Evolutionary conservation across 306 rosid species (phyloP), one percentile per base, ranked within the genome.

Genomic region (Inga laurina): DNA sequence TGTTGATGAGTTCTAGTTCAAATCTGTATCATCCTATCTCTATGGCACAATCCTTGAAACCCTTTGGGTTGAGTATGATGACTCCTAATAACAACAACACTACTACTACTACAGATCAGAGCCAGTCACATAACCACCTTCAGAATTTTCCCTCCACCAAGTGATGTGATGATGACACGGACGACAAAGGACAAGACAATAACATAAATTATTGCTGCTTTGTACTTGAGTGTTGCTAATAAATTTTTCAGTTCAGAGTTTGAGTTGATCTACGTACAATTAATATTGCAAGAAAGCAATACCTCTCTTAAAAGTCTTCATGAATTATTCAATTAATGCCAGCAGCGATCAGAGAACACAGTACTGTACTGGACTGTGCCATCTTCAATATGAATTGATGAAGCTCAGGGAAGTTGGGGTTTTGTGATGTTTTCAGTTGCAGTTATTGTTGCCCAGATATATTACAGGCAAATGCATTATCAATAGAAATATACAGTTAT

Each of bases 41-140:
- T 21, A 79, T 84, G 81, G 83, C 77, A 76, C 92, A 86, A 46
- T 24, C 89, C 6, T 75, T 84, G 83, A 87, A 87, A 61, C 81
- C 89, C n/a, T 87, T 87, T 56, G 84, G 89, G 51, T 87, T 91
- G 79, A 87, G 91, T 18, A 79, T 81, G 94, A 82, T 85, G 80
- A 76, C 87, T 79, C 84, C 89, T 19, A 89, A 89, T 79, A 81
- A 88, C 80, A 81, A 88, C 80, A 45, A 10, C 12, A 10, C 48
- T 9, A 18, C 54, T 48, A 48, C 15, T 49, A 81, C 57, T 78
- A 82, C 62, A 48, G 85, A 84, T 83, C 64, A 56, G 85, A 84
- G 79, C 8, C 62, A 86, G 77, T 79, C 90, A 34, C 85, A 64
- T 66, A 81, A 89, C 57, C 84, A 87, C 59, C 85, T 84, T 19